Evolutionary conservation across 139 green algal genomes (phyloP).

Genomic region (Bryopsis sp.): DNA sequence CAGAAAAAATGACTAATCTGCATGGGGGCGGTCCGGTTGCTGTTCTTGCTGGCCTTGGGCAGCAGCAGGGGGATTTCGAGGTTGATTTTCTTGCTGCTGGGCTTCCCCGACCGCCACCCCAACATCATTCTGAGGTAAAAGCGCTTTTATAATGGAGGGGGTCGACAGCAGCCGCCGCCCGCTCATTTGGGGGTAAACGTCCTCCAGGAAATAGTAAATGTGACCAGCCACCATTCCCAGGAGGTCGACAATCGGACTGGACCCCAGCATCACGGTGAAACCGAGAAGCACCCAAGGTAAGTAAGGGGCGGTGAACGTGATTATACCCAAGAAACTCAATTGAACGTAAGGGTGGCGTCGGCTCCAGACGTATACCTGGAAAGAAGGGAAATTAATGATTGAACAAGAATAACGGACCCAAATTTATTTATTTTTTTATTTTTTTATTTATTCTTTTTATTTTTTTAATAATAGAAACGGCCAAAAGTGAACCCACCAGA

Average conservation of each 20-base stretch:
- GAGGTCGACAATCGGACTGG: constrained; percentile 79
- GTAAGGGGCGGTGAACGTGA: constrained; percentile 98
- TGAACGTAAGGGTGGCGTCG: constrained; percentile 83
- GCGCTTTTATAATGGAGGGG: constrained; percentile 53
- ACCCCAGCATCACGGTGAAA: constrained; percentile 87
- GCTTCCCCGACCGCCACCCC: no score
- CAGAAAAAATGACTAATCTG: no score
- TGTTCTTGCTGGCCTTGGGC: no score
- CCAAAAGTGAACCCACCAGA: no score
- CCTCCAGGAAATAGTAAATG: constrained; percentile 95
- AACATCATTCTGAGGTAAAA: constrained; percentile 41
- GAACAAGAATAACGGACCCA: no score
- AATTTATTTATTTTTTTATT: no score
- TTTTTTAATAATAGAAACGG: no score
- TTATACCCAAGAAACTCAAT: constrained; percentile 93
- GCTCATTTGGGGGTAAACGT: constrained; percentile 93
- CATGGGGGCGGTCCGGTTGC: no score
- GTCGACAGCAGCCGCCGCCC: constrained; percentile 63
- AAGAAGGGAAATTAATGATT: background rate
- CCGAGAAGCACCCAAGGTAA: constrained; percentile 96
- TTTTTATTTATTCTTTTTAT: no score
- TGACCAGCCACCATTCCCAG: constrained; percentile 88
- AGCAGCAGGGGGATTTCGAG: no score
- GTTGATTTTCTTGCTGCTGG: no score
- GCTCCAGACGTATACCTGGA: constrained; percentile 90